Conservation (phyloP, 495 filamentous ascomycete species). For the Thermochaetoides thermophila region DNA sequence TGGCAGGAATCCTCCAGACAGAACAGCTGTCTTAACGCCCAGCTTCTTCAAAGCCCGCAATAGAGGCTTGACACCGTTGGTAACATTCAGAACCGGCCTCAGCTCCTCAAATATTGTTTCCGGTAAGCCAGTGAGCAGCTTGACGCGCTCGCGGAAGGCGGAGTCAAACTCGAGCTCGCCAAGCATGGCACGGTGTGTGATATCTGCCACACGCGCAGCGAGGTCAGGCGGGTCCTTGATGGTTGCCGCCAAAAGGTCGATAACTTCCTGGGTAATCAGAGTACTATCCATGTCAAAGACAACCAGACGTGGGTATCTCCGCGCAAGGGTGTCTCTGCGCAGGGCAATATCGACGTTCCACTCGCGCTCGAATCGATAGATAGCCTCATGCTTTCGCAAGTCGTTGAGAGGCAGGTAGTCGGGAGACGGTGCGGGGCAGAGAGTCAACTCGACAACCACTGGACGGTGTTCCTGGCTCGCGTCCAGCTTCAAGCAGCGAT, state of each 20-base stretch:
- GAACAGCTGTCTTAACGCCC: conserved; percentile 73
- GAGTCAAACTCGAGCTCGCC: conserved; percentile 89
- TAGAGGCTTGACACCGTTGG: conserved; percentile 63
- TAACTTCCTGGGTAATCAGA: conserved; percentile 88
- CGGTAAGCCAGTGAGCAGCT: conserved; percentile 64
- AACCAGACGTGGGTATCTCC: conserved; percentile 62
- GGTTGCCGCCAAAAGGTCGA: conserved; percentile 78
- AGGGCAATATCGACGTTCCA: conserved; percentile 77
- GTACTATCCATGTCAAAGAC: conserved; percentile 98
- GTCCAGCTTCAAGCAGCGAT: conserved; percentile 52
- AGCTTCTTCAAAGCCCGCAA: conserved; percentile 53
- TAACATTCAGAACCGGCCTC: conserved; percentile 56
- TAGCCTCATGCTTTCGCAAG: conserved; percentile 60
- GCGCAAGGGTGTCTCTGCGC: conserved; percentile 54
- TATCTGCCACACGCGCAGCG: conserved; percentile 41
- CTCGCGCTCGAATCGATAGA: conserved; percentile 70
- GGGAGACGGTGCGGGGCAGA: conserved; percentile 51
- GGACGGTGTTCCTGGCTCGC: conserved; percentile 35
- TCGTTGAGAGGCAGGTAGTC: conserved; percentile 53
- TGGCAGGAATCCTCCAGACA: conserved; percentile 85
- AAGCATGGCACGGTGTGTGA: conserved; percentile 88
- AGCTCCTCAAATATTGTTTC: conserved; percentile 70
- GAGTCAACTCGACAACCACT: conserved; percentile 52
- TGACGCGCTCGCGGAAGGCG: conserved; percentile 62
- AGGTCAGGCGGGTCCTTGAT: conserved; percentile 47